phyloP scores from a whole-genome alignment of 1,284 basidiomycete genomes.

The Ceratobasidium sp. region DNA sequence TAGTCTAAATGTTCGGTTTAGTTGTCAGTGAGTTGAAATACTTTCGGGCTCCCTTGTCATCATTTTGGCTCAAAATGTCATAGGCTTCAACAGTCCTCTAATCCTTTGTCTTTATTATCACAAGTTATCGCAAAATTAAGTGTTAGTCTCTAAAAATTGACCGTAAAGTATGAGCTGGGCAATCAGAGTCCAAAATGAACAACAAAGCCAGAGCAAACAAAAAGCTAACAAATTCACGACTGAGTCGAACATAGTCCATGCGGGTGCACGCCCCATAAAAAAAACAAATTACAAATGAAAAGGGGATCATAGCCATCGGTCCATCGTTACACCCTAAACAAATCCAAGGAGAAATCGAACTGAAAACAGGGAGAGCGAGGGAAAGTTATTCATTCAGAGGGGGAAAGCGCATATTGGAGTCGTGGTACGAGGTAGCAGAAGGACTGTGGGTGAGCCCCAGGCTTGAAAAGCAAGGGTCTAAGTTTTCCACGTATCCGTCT shows the following conservation, averaged over 20 bases:
- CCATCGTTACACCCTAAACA: not conserved
- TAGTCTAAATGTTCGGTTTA: not conserved
- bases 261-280: constrained; percentile 1
- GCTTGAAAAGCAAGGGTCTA: not conserved
- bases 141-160: not conserved
- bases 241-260: constrained; percentile 9
- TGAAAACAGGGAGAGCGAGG: not conserved
- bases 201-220: too few relatives aligned
- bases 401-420: not conserved
- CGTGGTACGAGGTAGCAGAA: not conserved
- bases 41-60: not conserved
- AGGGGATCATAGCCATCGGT: not conserved
- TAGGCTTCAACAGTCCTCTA: not conserved
- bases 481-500: not conserved
- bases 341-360: not conserved
- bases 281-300: not conserved
- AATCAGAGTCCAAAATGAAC: constrained; percentile 1
- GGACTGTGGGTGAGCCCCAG: not conserved
- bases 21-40: not conserved
- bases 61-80: not conserved
- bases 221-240: not conserved
- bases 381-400: not conserved
- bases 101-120: constrained; percentile 10
- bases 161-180: not conserved
- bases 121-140: not conserved